Percentiles rank a stretch among this genome's conserved stretches.
phyloP scores from a whole-genome alignment of 306 rosid genomes.

The Cucurbita maxima region DNA sequence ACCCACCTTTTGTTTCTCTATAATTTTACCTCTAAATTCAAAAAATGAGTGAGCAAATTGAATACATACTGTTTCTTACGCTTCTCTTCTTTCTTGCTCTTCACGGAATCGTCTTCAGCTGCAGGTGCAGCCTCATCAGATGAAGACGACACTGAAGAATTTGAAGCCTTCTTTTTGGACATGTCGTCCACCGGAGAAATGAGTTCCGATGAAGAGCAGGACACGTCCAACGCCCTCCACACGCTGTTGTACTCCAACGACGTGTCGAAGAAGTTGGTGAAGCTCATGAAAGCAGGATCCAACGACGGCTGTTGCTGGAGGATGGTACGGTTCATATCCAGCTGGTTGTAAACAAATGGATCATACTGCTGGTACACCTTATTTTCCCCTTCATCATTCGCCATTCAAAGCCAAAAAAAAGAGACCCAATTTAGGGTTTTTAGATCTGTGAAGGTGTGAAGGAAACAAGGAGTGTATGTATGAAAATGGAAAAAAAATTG shows the following conservation, averaged over 20 bases:
- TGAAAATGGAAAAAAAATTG: too few relatives aligned
- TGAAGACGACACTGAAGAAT: conserved; percentile 55
- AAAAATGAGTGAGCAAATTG: not conserved
- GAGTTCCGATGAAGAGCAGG: conserved; percentile 66
- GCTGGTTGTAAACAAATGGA: conserved; percentile 44
- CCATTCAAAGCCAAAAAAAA: conserved; percentile 24
- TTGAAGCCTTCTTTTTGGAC: conserved; percentile 12
- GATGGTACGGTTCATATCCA: conserved; percentile 23
- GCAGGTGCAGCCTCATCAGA: conserved; percentile 48
- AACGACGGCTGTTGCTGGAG: not conserved
- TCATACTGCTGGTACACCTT: conserved; percentile 16
- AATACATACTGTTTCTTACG: conserved; percentile 62
- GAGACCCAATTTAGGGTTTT: not conserved
- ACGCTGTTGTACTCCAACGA: conserved; percentile 63
- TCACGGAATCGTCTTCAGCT: conserved; percentile 39
- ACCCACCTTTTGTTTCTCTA: too few relatives aligned
- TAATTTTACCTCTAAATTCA: not conserved
- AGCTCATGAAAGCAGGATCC: conserved; percentile 32
- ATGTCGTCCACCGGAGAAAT: conserved; percentile 33
- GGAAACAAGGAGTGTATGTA: too few relatives aligned
- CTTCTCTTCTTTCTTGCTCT: conserved; percentile 37
- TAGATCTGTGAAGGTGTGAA: not conserved
- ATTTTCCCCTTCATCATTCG: conserved; percentile 21
- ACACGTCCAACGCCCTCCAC: conserved; percentile 68
- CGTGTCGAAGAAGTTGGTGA: conserved; percentile 55